Evolutionary conservation across 75 land plant genomes (phyloP), one percentile per base, ranked within the genome.

Genomic region (Pinus taeda): DNA sequence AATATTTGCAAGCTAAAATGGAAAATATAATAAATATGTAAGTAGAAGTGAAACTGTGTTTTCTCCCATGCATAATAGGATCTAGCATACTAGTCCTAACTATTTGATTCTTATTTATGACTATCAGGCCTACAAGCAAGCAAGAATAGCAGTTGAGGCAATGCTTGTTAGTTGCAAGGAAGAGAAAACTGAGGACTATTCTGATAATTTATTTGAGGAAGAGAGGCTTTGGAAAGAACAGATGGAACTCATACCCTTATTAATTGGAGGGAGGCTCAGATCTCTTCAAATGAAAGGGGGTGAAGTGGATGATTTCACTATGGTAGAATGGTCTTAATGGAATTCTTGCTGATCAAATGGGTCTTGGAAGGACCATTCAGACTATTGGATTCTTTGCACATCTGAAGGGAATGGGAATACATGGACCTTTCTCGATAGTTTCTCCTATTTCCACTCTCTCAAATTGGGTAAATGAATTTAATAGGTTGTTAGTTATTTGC

Each of bases 281-380:
- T 77, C 88, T 0, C 83, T 80, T 57, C 88, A 86, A 63, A 58
- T 86, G 73, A 85, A 84, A 67, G 88, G 88, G 26, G 12, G 76
- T 86, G 20, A 83, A 86, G 67, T 86, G 88, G 88, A 62, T 86
- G 74, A 83, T 86, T 37, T 83, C 88, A 2, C 71, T 86, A 53
- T 86, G 81, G 79, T 80, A 86, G 60, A 86, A 86, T 79, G 88
- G 88, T 17, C 76, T 84, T 20, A 86, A 84, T 80, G 88, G 88
- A 29, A 86, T 86, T 80, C 65, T 86, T 2, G 88, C 86, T 60
- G 88, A 86, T 72, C 88, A 86, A 67, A 86, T 86, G 88, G 88
- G 88, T 7, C 74, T 86, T 11, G 88, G 88, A 17, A 86, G 83
- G 82, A 86, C 88, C 53, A 82, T 86, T 18, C 88, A 86, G 57